These are phyloP conservation scores for Albugo candida DNA, from an alignment of 352 stramenopile species.

Conservation along the genomic window DNA sequence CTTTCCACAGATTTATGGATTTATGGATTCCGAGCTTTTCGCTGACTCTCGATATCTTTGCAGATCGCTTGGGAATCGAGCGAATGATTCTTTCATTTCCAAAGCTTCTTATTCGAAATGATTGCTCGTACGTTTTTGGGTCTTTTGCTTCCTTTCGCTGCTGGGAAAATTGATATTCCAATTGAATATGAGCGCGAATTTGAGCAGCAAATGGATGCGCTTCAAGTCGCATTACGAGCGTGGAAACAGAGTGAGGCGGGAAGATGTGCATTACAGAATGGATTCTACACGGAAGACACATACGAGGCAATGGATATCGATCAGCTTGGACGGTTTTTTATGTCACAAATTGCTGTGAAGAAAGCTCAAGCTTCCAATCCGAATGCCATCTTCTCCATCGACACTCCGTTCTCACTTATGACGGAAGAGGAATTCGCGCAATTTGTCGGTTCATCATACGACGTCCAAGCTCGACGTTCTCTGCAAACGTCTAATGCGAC, in stretches of 20 bases:
- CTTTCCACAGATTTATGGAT: no score
- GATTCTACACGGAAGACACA: not conserved
- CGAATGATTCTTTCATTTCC: no score
- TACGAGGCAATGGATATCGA: no score
- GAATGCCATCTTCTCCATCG: constrained; percentile 33
- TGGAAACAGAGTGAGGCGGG: not conserved
- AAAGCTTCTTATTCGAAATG: no score
- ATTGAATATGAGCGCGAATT: not conserved
- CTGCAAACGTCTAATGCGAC: not conserved
- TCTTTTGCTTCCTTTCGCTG: no score
- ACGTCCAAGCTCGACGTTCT: not conserved
- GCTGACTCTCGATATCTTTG: no score
- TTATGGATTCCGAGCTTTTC: no score
- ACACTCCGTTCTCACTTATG: constrained; percentile 55
- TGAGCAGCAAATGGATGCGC: not conserved
- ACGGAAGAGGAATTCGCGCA: constrained; percentile 41
- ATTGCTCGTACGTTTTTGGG: no score
- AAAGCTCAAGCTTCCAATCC: constrained; percentile 27
- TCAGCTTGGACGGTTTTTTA: constrained; percentile 26
- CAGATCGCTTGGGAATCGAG: no score
- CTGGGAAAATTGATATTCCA: no score
- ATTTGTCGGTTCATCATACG: constrained; percentile 25
- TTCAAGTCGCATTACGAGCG: not conserved
- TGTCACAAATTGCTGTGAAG: constrained; percentile 39
- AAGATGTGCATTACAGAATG: not conserved